These are phyloP conservation scores for Kodamaea fungicola DNA, from an alignment of 1,139 yeast genomes.

Conservation along the genomic window DNA sequence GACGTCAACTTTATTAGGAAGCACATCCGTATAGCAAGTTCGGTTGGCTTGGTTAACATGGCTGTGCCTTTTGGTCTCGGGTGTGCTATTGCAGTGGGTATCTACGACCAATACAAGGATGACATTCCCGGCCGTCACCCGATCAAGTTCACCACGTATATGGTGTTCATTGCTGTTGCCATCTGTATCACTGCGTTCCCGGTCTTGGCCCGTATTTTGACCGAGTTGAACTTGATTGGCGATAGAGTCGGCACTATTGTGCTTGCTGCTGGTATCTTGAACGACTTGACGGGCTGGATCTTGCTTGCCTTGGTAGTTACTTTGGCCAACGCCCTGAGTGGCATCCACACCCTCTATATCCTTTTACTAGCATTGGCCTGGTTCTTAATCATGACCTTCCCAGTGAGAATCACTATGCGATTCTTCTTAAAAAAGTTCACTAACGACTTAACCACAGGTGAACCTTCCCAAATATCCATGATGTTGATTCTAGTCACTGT, in stretches of 20 bases:
- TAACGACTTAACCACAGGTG: constrained; percentile 50
- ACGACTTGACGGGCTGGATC: constrained; percentile 82
- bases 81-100: constrained; percentile 63
- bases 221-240: constrained; percentile 65
- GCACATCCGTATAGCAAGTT: constrained; percentile 55
- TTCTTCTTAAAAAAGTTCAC: constrained; percentile 43
- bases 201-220: constrained; percentile 71
- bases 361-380: constrained; percentile 63
- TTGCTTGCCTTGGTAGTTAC: constrained; percentile 72
- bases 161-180: constrained; percentile 78
- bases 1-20: constrained; percentile 61
- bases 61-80: constrained; percentile 78
- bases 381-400: constrained; percentile 57
- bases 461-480: constrained; percentile 63
- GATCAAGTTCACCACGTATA: constrained; percentile 64
- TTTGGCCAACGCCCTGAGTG: constrained; percentile 66
- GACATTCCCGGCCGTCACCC: constrained; percentile 22
- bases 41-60: constrained; percentile 69
- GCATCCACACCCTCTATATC: constrained; percentile 66
- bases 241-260: constrained; percentile 79
- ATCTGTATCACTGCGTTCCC: constrained; percentile 83
- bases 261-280: constrained; percentile 75
- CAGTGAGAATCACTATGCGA: constrained; percentile 48
- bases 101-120: constrained; percentile 52
- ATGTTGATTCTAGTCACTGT: constrained; percentile 53